Evolutionary conservation across 2,329 filamentous ascomycete genomes (phyloP), one percentile per base, ranked within the genome.

Genomic region (Aureobasidium sp.): DNA sequence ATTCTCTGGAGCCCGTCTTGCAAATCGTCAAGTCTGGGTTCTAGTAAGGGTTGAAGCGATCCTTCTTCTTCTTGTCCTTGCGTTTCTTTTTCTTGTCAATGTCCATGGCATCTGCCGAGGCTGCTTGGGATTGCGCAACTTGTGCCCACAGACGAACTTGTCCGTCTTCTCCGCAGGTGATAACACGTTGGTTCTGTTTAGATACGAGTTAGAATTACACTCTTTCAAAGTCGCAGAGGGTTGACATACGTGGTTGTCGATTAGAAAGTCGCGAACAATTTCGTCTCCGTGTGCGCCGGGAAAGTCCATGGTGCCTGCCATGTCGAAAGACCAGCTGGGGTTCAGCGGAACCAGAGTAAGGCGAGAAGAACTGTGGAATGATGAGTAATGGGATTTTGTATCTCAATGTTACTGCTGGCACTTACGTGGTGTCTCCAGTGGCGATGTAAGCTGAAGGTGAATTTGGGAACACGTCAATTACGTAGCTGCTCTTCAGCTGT

Each of bases 401-500:
- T 22, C 11, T 17, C 31, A 34, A 12, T 17, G 41, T 17, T 41
- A 9, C 6, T 36, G 15, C 17, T 34, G 6, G 2, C 12, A 59
- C 62, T 56, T 53, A 65, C 65, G 39, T 37, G 15, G 63, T 57
- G 41, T 66, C 57, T 37, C 65, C 65, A 20, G 62, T 53, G 39
- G 61, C 65, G 15, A 65, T 49, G 49, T 64, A 63, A 17, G 62
- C 64, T 27, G 53, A 39, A 22, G 44, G 31, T 0, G 84, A 83
- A 27, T 80, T 72, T 75, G 88, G 80, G 48, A 83, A 74, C 42
- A 92, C 79, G 68, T 87, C 85, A 20, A 87, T 85, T 1, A 91
- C 81, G 72, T 94, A 94, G 77, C 89, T 88, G 66, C 87, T 90
- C 3, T 78, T 80, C 6, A 92, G 72, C n/a, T 76, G 75, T 64